phyloP scores from a whole-genome alignment of 371 early-diverging fungal genomes.

The Mortierella sp. region DNA sequence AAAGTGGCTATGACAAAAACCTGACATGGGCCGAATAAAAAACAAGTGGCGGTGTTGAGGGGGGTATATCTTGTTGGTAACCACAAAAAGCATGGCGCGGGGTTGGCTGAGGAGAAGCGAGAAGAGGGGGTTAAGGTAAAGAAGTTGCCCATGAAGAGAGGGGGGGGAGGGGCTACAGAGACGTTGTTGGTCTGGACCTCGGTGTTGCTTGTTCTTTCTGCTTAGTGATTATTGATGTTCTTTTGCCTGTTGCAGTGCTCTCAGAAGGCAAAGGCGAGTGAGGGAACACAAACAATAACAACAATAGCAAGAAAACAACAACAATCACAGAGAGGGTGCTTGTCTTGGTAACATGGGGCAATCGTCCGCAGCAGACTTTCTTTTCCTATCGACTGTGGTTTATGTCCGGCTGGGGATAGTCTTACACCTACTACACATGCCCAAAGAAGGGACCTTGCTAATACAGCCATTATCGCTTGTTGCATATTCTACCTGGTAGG shows the following conservation, averaged over 20 bases:
- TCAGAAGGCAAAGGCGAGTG: neutral
- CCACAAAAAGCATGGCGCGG: neutral
- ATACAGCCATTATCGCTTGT: neutral
- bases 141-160: no score
- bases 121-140: neutral
- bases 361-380: no score
- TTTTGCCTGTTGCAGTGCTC: neutral
- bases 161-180: no score
- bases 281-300: neutral
- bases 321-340: neutral
- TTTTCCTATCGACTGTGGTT: neutral
- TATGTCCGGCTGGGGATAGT: neutral
- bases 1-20: constrained; percentile 2
- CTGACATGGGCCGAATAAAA: neutral
- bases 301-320: neutral
- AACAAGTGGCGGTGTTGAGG: neutral
- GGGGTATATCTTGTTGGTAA: neutral
- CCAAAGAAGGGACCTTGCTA: neutral
- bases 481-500: constrained; percentile 47
- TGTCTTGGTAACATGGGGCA: neutral
- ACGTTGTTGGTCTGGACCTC: neutral
- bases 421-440: neutral
- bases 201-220: neutral
- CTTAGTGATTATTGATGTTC: neutral
- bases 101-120: neutral